These are phyloP conservation scores for Cyclospora cayetanensis DNA, from an alignment of 169 alveolate species.

Conservation along the genomic window DNA sequence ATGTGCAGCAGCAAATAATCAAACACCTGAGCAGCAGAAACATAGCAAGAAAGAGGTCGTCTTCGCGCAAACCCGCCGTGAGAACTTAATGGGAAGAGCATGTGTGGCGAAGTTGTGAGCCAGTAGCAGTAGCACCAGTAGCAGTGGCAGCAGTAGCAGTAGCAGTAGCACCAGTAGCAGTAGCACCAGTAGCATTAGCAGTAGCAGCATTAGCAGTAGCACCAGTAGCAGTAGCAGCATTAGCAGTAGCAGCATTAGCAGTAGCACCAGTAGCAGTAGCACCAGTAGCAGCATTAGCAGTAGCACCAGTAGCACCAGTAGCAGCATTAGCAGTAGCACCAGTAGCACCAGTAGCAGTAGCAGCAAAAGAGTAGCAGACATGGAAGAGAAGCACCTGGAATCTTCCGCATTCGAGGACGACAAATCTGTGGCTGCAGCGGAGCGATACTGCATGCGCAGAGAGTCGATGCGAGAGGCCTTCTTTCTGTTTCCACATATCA, in stretches of 20 bases:
- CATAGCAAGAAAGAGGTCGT: too few species aligned
- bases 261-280: neutral
- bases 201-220: conserved; percentile 13
- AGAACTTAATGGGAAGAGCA: too few species aligned
- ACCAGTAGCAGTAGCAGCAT: neutral
- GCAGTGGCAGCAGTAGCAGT: neutral
- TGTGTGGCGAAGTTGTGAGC: neutral
- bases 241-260: neutral
- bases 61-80: too few species aligned
- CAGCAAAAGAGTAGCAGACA: neutral
- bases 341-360: neutral
- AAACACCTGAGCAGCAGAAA: conserved; percentile 37
- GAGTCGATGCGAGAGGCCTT: conserved; percentile 18
- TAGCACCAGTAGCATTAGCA: neutral
- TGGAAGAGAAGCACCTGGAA: conserved; percentile 54
- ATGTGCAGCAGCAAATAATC: conserved; percentile 67
- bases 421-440: conserved; percentile 64
- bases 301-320: neutral
- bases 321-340: conserved; percentile 24
- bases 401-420: conserved; percentile 25
- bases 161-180: neutral
- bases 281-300: neutral
- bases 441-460: conserved; percentile 67
- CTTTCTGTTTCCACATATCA: neutral
- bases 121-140: neutral